Base-by-base conservation (phyloP, 345 rosid species). In the Moricandia moricandioides region DNA sequence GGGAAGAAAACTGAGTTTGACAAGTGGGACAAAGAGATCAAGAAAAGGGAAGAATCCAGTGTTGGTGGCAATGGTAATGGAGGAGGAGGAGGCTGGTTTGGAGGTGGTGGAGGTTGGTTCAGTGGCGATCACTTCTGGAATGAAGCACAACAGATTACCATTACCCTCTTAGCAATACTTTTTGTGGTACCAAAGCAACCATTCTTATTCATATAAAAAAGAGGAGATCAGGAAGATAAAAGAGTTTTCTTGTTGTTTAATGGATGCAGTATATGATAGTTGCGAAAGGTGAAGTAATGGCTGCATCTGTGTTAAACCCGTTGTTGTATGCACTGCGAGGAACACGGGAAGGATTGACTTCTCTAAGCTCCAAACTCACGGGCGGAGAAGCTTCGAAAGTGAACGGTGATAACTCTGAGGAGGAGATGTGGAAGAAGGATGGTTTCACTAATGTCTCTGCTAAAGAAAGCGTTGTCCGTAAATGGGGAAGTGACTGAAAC, bases 1-100 rank as follows among this genome's bases (percentile, higher is more conserved):
- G 98, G 91, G 59, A 91, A 91, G 90, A 91, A 88, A 71, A 80
- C 65, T 67, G 98, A 93, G 75, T 89, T 86, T 54, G 91, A 89
- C 73, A 87, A 84, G 82, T 93, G 98, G 93, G 80, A 86, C 81
- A 77, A 84, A 82, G 97, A 93, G 86, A 91, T 91, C 60, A 85
- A 88, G 85, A 91, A 83, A 82, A 85, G 94, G 77, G 96, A 88
- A 84, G 96, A 88, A 81, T 89, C 86, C 0, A 85, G 90, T 54
- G 87, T 91, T 9, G 89, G 91, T 72, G 72, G 77, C 33, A 89
- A 89, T 24, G 88, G 34, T 6, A 3, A 87, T 27, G 89, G 98
- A 63, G 87, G 93, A 59, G 87, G 96, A 56, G 87, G 97, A 67
- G 92, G 97, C 47, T 89, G 97, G 92, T 93, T 87, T 83, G 96